Evolutionary conservation across 176 grass and related monocot species (phyloP).

Genomic region (Triticum dicoccoides): DNA sequence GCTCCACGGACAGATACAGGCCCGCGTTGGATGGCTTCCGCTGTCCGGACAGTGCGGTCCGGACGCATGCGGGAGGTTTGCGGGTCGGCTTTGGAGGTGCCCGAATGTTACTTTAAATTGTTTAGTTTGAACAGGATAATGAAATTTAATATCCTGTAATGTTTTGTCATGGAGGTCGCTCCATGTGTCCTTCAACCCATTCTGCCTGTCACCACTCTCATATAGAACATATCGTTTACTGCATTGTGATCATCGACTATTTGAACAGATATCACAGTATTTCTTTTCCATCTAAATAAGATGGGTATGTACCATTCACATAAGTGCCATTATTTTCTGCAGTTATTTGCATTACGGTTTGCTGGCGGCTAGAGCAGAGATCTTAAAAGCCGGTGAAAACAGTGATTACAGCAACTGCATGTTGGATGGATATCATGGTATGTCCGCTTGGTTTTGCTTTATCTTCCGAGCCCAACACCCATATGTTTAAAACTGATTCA

Average conservation of each 20-base stretch:
- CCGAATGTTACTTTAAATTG: conserved; percentile 7
- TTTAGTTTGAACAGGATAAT: background rate
- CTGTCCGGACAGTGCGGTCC: too few relatives aligned
- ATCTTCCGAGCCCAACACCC: background rate
- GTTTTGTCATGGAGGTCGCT: background rate
- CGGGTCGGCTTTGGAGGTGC: too few relatives aligned
- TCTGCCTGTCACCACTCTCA: background rate
- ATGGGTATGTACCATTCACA: background rate
- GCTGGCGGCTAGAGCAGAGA: conserved; percentile 95
- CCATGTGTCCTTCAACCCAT: background rate
- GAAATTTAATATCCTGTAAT: background rate
- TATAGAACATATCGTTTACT: conserved; percentile 7
- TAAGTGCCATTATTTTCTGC: conserved; percentile 25
- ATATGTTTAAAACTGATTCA: background rate
- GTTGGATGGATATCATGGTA: conserved; percentile 83
- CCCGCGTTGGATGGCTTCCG: too few relatives aligned
- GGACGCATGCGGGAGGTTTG: too few relatives aligned
- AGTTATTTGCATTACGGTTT: conserved; percentile 97
- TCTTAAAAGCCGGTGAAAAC: conserved; percentile 65
- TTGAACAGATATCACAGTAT: conserved; percentile 13
- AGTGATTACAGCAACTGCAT: conserved; percentile 67
- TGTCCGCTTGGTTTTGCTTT: conserved; percentile 11
- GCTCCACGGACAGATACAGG: too few relatives aligned
- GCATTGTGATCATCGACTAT: background rate
- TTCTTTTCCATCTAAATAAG: conserved; percentile 2